phyloP scores from a whole-genome alignment of 257 asterid genomes.

The Asclepias syriaca region DNA sequence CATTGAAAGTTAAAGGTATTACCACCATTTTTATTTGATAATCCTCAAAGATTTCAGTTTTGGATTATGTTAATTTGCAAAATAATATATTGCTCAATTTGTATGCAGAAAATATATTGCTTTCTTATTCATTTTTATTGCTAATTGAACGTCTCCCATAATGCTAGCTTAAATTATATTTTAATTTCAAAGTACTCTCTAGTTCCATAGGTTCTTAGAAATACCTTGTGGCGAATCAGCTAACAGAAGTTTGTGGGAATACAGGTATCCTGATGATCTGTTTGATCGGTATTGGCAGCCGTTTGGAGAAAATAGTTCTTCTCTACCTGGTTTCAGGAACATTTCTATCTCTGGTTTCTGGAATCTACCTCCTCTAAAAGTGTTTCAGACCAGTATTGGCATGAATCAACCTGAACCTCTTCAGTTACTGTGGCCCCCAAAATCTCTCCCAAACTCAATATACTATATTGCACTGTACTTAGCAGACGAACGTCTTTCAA shows the following conservation, averaged over 20 bases:
- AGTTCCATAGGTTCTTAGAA: neutral
- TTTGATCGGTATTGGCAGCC: constrained; percentile 88
- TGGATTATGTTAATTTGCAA: neutral
- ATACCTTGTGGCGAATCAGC: neutral
- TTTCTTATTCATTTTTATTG: too few relatives aligned
- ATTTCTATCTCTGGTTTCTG: constrained; percentile 76
- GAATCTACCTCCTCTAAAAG: constrained; percentile 74
- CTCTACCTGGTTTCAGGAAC: constrained; percentile 29
- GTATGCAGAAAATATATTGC: neutral
- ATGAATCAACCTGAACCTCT: constrained; percentile 40
- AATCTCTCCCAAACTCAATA: constrained; percentile 34
- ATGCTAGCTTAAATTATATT: neutral
- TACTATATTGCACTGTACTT: constrained; percentile 80
- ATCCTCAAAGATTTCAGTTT: neutral
- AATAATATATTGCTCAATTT: neutral
- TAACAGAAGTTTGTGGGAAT: constrained; percentile 13
- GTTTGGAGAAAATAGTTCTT: constrained; percentile 43
- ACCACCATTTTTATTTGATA: neutral
- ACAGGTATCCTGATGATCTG: constrained; percentile 83
- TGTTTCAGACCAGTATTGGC: constrained; percentile 53
- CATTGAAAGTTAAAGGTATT: neutral
- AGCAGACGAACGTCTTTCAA: constrained; percentile 50
- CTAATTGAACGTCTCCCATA: neutral
- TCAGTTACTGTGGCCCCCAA: constrained; percentile 69
- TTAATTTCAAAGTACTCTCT: neutral